phyloP scores from a whole-genome alignment of 345 rosid genomes.

The Salix viminalis region DNA sequence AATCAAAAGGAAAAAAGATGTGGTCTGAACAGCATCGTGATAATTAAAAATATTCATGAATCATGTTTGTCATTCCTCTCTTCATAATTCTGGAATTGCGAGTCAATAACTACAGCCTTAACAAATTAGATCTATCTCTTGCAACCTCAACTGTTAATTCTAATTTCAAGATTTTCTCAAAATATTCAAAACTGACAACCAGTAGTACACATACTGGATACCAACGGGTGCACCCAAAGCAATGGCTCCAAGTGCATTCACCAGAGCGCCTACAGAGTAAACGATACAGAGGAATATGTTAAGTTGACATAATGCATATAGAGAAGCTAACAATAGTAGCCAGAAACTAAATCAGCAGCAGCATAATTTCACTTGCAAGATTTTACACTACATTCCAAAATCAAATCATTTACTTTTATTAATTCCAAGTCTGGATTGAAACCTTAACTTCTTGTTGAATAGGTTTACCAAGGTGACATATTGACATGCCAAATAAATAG shows the following conservation, averaged over 20 bases:
- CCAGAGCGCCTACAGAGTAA: slow-evolving; percentile 52
- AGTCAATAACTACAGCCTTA: slow-evolving; percentile 14
- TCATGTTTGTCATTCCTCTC: background rate
- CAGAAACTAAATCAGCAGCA: too few species aligned
- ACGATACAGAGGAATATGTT: background rate
- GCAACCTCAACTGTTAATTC: slow-evolving; percentile 22
- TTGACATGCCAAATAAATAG: too few species aligned
- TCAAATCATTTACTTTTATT: background rate
- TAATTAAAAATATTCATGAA: background rate
- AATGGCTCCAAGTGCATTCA: slow-evolving; percentile 74
- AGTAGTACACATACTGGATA: slow-evolving; percentile 47
- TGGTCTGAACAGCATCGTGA: background rate
- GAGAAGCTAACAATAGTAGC: background rate
- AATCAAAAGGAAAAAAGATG: background rate
- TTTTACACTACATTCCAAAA: background rate
- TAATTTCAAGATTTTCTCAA: slow-evolving; percentile 12
- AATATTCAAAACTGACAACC: background rate
- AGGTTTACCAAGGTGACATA: too few species aligned
- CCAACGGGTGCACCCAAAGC: slow-evolving; percentile 84
- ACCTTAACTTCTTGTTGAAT: background rate
- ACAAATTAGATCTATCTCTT: background rate
- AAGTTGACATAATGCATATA: background rate
- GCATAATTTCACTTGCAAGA: too few species aligned
- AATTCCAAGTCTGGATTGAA: background rate
- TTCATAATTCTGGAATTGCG: slow-evolving; percentile 13